Conservation (phyloP, 192 early-diverging fungal genomes). For the Ambispora gerdemannii region DNA sequence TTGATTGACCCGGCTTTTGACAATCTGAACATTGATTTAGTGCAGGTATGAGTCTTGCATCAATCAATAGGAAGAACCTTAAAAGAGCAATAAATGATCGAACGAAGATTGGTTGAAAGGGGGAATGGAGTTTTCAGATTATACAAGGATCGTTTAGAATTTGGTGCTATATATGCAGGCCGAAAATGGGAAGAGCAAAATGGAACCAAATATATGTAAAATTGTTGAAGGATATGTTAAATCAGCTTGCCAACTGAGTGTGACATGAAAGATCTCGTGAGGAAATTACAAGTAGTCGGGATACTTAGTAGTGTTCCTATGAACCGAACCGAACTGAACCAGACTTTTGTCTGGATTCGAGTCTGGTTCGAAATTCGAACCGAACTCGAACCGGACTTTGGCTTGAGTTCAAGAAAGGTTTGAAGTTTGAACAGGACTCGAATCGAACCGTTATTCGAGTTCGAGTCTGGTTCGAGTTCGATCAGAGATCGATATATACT, state of each 20-base stretch:
- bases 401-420: too few species aligned
- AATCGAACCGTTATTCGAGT: too few species aligned
- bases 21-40: constrained; percentile 17
- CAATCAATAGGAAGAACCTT: constrained; percentile 13
- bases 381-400: too few species aligned
- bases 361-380: too few species aligned
- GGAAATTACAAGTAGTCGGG: constrained; percentile 20
- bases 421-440: too few species aligned
- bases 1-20: constrained; percentile 9
- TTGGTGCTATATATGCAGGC: constrained; percentile 11
- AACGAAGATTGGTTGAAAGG: constrained; percentile 21
- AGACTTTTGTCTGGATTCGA: too few species aligned
- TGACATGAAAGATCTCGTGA: constrained; percentile 14
- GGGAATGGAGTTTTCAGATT: constrained; percentile 18
- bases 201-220: constrained; percentile 10
- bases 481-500: too few species aligned
- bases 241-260: constrained; percentile 24
- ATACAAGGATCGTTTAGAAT: constrained; percentile 21
- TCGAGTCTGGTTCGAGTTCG: too few species aligned
- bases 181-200: neutral
- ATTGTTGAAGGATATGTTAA: constrained; percentile 26
- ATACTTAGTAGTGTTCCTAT: constrained; percentile 1
- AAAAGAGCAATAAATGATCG: constrained; percentile 8
- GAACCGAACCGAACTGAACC: too few species aligned
- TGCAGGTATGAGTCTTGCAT: constrained; percentile 18